Base-by-base conservation (phyloP, 163 green algal genomes). In the Coccomyxa subellipsoidea region DNA sequence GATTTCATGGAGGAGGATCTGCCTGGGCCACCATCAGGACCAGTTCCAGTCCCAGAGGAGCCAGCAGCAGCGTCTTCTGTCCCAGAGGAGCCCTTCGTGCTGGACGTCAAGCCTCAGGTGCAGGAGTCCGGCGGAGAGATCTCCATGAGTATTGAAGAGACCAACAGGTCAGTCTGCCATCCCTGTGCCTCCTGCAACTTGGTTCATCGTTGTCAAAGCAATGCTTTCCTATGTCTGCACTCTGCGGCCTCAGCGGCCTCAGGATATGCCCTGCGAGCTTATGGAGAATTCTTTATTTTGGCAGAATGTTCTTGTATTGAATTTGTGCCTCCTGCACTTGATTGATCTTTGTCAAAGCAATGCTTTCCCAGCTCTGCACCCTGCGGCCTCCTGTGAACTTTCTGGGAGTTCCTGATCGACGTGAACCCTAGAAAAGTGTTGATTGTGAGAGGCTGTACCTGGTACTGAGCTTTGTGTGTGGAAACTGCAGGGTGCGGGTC, bases 91-190 rank as follows among this genome's bases (percentile, higher is more conserved):
- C 47, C 47, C 23, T 59, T 59, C 5, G 47, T 18, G 4, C 21
- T 27, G 47, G 47, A 59, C 47, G 23, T 59, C 3, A 59, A 59
- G 23, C 47, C 47, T 18, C 47, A 59, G 47, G 82, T 83, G 18
- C 70, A 84, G n/a, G 83, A 87, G 23, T 77, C 38, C 54, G 87
- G 85, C 2, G 90, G 87, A 31, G 92, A 95, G 76, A 77, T 94
- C 2, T 86, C 80, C 37, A 84, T 97, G 83, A 92, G 85, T 34
- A 90, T 96, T 35, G 91, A 96, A 70, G 93, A 96, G 83, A 96
- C 93, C 4, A 97, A 97, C 88, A 94, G 87, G 92, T 95, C 71
- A 35, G 80, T 66, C 40, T 78, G 23, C 71, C 71, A 6, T 39
- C 34, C 32, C 35, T 73, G 1, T 35, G 66, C 66, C 21, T 29